These are phyloP conservation scores for Smithsoniella earleae DNA, from an alignment of 163 green algal genomes.

Conservation along the genomic window DNA sequence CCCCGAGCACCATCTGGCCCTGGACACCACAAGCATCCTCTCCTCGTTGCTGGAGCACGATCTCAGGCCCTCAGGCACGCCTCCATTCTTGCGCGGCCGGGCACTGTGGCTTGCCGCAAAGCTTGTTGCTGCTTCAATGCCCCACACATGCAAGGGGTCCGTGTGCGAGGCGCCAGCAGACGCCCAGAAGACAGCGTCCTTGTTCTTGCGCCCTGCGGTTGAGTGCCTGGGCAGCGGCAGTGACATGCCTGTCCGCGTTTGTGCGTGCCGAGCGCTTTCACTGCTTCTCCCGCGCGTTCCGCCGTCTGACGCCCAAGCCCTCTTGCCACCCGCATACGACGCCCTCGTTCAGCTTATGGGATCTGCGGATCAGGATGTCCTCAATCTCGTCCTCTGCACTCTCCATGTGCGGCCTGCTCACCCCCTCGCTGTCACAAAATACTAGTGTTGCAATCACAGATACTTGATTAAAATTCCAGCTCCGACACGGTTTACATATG, in stretches of 20 bases:
- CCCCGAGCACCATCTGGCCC: too few relatives aligned
- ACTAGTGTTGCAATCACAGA: too few relatives aligned
- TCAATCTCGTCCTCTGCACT: slow-evolving; percentile 19
- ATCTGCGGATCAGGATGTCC: slow-evolving; percentile 2
- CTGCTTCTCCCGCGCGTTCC: slow-evolving; percentile 8
- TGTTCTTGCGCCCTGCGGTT: slow-evolving; percentile 1
- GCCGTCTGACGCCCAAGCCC: not conserved
- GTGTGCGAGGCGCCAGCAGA: not conserved
- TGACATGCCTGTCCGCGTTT: slow-evolving; percentile 15
- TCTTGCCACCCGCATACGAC: not conserved
- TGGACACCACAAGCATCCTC: slow-evolving; percentile 1
- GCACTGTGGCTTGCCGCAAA: slow-evolving; percentile 19
- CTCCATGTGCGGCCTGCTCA: not conserved
- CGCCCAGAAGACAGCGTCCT: not conserved
- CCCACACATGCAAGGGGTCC: not conserved
- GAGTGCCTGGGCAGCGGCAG: not conserved
- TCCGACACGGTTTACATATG: too few relatives aligned
- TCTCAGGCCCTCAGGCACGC: slow-evolving; percentile 11
- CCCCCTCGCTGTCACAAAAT: too few relatives aligned
- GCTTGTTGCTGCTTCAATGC: not conserved
- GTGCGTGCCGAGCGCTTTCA: not conserved
- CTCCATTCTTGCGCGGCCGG: slow-evolving; percentile 7
- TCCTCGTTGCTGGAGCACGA: slow-evolving; percentile 10
- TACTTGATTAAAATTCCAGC: too few relatives aligned
- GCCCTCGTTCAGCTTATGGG: slow-evolving; percentile 8